Evolutionary conservation across 176 grass and related monocot species (phyloP).

Genomic region (Aegilops sharonensis): DNA sequence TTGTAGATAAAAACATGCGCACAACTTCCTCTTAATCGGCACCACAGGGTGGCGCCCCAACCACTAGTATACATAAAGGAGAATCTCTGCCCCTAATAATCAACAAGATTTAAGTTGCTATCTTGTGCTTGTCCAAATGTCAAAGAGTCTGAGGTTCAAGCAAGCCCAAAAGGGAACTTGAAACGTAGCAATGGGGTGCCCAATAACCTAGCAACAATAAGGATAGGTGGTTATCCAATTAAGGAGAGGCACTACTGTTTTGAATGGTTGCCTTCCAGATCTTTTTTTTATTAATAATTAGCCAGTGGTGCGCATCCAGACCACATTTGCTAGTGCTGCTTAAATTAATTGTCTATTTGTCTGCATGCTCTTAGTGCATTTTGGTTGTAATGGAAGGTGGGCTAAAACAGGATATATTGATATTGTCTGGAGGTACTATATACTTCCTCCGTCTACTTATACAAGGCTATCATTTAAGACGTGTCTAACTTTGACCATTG

Average conservation of each 20-base stretch:
- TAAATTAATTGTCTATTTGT: conserved; percentile 30
- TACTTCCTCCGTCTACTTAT: background rate
- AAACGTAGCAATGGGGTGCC: conserved; percentile 38
- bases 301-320: conserved; percentile 36
- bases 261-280: conserved; percentile 23
- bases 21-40: too few relatives aligned
- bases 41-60: too few relatives aligned
- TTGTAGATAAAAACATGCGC: too few relatives aligned
- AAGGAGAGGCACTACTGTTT: conserved; percentile 15
- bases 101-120: conserved; percentile 6
- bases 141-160: conserved; percentile 36
- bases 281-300: conserved; percentile 8
- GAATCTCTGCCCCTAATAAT: conserved; percentile 20
- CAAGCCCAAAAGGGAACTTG: conserved; percentile 23
- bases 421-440: conserved; percentile 13
- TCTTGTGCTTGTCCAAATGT: conserved; percentile 48
- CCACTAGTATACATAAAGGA: conserved; percentile 4
- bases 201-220: conserved; percentile 42
- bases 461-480: background rate
- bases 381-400: conserved; percentile 46
- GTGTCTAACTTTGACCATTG: background rate
- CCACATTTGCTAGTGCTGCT: conserved; percentile 20
- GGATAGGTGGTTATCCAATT: conserved; percentile 24
- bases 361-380: conserved; percentile 39
- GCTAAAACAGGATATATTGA: conserved; percentile 23